Percentiles rank a stretch among this genome's conserved stretches.
These are phyloP conservation scores for Solanum ahanhuiri DNA, from an alignment of 257 asterid genomes.

Conservation along the genomic window DNA sequence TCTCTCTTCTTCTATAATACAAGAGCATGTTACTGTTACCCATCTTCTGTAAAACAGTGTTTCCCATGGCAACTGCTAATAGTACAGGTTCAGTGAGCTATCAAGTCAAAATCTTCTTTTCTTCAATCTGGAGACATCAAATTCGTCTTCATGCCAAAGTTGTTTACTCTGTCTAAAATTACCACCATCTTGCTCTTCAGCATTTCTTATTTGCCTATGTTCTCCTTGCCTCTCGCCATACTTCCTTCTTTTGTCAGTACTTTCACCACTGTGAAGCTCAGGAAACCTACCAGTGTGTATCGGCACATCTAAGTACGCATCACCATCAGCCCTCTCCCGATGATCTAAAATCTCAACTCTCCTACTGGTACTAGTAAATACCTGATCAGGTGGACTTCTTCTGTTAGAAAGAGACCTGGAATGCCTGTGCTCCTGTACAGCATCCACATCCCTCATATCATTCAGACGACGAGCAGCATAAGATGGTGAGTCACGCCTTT, in stretches of 20 bases:
- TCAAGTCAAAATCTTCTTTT: conserved; percentile 59
- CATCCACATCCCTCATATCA: conserved; percentile 44
- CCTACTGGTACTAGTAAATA: conserved; percentile 32
- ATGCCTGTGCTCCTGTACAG: conserved; percentile 42
- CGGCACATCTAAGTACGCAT: conserved; percentile 11
- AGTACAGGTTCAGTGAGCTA: neutral
- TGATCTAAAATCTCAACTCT: conserved; percentile 46
- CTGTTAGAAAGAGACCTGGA: conserved; percentile 36
- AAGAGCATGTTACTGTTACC: neutral
- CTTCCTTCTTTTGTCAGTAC: conserved; percentile 59
- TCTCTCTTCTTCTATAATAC: neutral
- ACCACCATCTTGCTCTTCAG: conserved; percentile 47
- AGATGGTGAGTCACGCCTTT: conserved; percentile 64
- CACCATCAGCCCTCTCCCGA: conserved; percentile 42
- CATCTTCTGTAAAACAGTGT: neutral
- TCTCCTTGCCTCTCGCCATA: conserved; percentile 44
- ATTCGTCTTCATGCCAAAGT: conserved; percentile 51
- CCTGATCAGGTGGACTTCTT: conserved; percentile 39
- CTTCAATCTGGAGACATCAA: conserved; percentile 47
- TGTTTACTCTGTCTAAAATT: conserved; percentile 24
- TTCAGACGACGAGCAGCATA: conserved; percentile 28
- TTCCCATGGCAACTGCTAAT: too few relatives aligned
- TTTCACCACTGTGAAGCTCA: conserved; percentile 27
- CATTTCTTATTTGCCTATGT: conserved; percentile 36
- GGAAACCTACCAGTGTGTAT: neutral